Base-by-base conservation (phyloP, 2,329 filamentous ascomycete species). In the Alternaria metachromatica region DNA sequence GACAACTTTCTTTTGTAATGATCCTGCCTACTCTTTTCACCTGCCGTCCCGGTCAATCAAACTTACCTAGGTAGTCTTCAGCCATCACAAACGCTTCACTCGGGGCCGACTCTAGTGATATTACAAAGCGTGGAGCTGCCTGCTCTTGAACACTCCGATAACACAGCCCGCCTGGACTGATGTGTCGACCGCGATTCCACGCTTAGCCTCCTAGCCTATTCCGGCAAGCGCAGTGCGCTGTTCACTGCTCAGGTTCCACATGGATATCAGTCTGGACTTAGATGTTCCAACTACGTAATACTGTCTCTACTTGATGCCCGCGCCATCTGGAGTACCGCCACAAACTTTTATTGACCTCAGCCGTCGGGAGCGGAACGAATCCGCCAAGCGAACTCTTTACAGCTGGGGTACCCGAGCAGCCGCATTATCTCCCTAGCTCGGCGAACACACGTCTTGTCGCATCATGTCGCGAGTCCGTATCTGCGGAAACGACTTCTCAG, bases 391-490 rank as follows among this genome's bases (percentile, higher is more conserved):
- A 18, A 25, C 44, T 37, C 20, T 26, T 55, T 63, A 30, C 56
- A 25, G 56, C 60, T 63, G 60, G 54, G 41, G 41, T 33, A 54
- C 55, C 44, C 37, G 49, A 28, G 55, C 49, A 60, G 60, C 50
- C 56, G 45, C 44, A 21, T n/a, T 33, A 23, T 20, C 56, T 55
- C 37, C 25, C 20, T 9, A 46, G 26, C 20, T 55, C 33, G 58
- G 18, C 33, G 45, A 18, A 28, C 2, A 28, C n/a, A 46, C 4
- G 37, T 28, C 15, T 15, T 28, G n/a, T 57, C 45, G 11, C 45
- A 56, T 23, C 37, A 23, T 26, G 30, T 25, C 13, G 30, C 45
- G 13, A 37, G 12, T 21, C 12, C 3, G 9, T 37, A 21, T 21
- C 30, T 26, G 21, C 48, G 30, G 28, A 43, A 37, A 33, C 41